phyloP scores from a whole-genome alignment of 768 basidiomycete species.

The Boletus tylopilopsis region DNA sequence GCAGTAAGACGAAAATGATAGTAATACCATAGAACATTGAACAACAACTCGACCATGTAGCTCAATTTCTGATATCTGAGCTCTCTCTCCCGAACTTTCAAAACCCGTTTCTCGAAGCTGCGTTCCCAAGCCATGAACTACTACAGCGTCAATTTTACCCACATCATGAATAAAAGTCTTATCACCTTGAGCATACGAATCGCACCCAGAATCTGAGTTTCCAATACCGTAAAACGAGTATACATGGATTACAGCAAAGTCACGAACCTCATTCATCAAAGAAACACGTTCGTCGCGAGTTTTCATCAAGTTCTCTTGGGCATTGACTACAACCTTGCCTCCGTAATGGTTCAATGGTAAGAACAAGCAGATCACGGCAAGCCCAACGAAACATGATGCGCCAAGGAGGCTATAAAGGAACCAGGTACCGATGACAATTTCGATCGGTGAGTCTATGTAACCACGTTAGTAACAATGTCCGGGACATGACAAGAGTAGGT shows the following conservation, averaged over 20 bases:
- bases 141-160: not conserved
- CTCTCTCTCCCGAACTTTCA: constrained; percentile 75
- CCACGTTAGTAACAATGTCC: not conserved
- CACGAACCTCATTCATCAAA: constrained; percentile 78
- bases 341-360: constrained; percentile 82
- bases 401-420: constrained; percentile 80
- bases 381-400: constrained; percentile 72
- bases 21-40: constrained; percentile 52
- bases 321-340: constrained; percentile 70
- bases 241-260: not conserved
- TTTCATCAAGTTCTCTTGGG: constrained; percentile 89
- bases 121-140: constrained; percentile 96
- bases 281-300: constrained; percentile 86
- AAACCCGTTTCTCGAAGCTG: constrained; percentile 74
- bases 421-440: constrained; percentile 67
- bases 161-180: not conserved
- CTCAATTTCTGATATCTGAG: constrained; percentile 81
- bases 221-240: not conserved
- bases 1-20: not conserved
- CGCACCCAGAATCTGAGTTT: constrained; percentile 63
- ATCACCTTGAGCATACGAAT: constrained; percentile 83
- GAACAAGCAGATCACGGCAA: constrained; percentile 69
- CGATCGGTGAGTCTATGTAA: constrained; percentile 66
- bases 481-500: not conserved
- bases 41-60: constrained; percentile 77